Evolutionary conservation across 768 basidiomycete genomes (phyloP).

Genomic region (Inosperma sp.): DNA sequence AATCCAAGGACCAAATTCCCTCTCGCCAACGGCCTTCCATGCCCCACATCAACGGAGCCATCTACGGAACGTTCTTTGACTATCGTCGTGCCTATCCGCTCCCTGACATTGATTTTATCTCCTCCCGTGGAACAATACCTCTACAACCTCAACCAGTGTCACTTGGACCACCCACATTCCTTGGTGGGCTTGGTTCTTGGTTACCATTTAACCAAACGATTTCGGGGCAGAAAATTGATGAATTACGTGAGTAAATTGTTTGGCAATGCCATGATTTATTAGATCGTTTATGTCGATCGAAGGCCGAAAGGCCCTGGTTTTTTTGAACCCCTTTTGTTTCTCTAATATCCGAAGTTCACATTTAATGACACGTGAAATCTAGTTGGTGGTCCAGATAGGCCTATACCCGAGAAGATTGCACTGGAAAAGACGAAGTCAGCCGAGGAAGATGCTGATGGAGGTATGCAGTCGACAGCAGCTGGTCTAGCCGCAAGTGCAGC

Average conservation of each 20-base stretch:
- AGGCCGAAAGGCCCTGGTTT: no score
- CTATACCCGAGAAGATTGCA: conserved; percentile 36
- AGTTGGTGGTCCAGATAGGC: conserved; percentile 69
- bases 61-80: conserved; percentile 58
- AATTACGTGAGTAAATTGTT: conserved; percentile 46
- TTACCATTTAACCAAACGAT: conserved; percentile 47
- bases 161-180: conserved; percentile 49
- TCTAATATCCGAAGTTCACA: no score
- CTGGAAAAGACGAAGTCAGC: conserved; percentile 6
- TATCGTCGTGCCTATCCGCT: conserved; percentile 45
- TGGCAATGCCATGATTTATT: no score
- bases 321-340: no score
- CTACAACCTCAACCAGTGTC: conserved; percentile 59
- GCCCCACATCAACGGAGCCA: conserved; percentile 24
- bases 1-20: conserved; percentile 22
- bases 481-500: conserved; percentile 32
- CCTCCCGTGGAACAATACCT: conserved; percentile 41
- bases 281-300: no score
- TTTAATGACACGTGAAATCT: background rate
- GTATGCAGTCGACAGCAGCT: conserved; percentile 22
- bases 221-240: conserved; percentile 58
- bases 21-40: conserved; percentile 38
- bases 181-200: conserved; percentile 43
- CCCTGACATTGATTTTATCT: conserved; percentile 50
- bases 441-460: conserved; percentile 11